Evolutionary conservation across 257 asterid genomes (phyloP).

Genomic region (Pogostemon cablin): DNA sequence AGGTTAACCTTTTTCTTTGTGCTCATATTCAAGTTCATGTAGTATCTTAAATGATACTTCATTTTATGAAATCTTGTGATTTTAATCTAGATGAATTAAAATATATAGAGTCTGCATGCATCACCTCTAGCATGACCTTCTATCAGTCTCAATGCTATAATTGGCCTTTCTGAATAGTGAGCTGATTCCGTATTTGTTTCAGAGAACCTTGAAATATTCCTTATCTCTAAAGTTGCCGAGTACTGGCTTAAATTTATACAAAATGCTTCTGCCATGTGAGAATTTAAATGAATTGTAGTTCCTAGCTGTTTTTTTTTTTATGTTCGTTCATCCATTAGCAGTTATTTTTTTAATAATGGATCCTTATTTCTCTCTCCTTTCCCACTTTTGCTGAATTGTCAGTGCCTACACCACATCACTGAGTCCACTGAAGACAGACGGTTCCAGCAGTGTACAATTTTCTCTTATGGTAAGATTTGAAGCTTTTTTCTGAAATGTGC

Average conservation of each 20-base stretch:
- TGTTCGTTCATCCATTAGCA: slow-evolving; percentile 20
- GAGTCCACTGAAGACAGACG: slow-evolving; percentile 46
- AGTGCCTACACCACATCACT: slow-evolving; percentile 61
- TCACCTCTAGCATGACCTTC: slow-evolving; percentile 1
- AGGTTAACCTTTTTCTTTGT: neutral
- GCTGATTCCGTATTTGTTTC: slow-evolving; percentile 1
- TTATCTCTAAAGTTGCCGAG: neutral
- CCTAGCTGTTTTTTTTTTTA: slow-evolving; percentile 14
- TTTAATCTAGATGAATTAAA: slow-evolving; percentile 14
- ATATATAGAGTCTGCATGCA: slow-evolving; percentile 18
- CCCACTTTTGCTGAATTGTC: slow-evolving; percentile 37
- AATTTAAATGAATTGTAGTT: slow-evolving; percentile 11
- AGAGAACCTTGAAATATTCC: slow-evolving; percentile 15
- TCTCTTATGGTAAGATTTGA: slow-evolving; percentile 42
- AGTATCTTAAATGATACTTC: slow-evolving; percentile 5
- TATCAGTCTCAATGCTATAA: neutral
- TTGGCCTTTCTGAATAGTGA: neutral
- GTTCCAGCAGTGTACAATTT: slow-evolving; percentile 41
- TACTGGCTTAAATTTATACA: slow-evolving; percentile 10
- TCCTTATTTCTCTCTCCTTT: slow-evolving; percentile 33
- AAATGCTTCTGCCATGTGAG: neutral
- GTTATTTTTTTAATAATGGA: slow-evolving; percentile 9
- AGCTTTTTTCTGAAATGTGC: slow-evolving; percentile 17
- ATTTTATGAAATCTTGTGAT: slow-evolving; percentile 9
- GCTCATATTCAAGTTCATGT: slow-evolving; percentile 12